phyloP scores from a whole-genome alignment of 1,284 basidiomycete species.

The Ustilago loliicola region DNA sequence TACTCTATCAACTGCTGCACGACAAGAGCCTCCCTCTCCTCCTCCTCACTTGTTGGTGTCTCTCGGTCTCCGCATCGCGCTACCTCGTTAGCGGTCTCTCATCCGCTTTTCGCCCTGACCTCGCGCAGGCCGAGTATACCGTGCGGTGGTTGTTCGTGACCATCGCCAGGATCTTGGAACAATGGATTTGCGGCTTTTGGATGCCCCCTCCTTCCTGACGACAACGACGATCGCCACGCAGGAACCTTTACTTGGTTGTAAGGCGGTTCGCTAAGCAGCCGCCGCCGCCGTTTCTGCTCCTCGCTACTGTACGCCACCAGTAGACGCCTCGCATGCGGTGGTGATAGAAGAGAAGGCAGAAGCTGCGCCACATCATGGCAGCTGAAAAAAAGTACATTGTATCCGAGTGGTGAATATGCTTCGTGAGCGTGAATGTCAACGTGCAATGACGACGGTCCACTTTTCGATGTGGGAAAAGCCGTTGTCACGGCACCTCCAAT shows the following conservation, averaged over 20 bases:
- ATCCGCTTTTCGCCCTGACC: conserved; percentile 1
- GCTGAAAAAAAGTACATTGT: neutral
- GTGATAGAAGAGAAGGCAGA: neutral
- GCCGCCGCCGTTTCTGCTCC: neutral
- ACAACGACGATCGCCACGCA: conserved; percentile 3
- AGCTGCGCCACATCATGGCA: neutral
- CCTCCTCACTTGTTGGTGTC: neutral
- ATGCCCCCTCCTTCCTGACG: neutral
- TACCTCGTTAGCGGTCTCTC: neutral
- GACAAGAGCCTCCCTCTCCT: too few species aligned
- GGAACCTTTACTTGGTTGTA: neutral
- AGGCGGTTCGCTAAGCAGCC: neutral
- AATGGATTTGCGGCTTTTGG: conserved; percentile 2
- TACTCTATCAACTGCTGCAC: too few species aligned
- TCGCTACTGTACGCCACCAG: neutral
- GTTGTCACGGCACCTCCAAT: too few species aligned
- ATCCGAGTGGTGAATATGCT: too few species aligned
- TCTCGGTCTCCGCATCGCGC: neutral
- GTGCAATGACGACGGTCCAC: neutral
- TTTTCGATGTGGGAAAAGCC: too few species aligned
- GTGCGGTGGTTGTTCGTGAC: neutral
- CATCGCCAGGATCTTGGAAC: neutral
- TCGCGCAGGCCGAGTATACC: neutral
- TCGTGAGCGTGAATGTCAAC: neutral
- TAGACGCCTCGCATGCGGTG: neutral